Conservation (phyloP, 441 rosid genomes). For the Omphalea diandra region DNA sequence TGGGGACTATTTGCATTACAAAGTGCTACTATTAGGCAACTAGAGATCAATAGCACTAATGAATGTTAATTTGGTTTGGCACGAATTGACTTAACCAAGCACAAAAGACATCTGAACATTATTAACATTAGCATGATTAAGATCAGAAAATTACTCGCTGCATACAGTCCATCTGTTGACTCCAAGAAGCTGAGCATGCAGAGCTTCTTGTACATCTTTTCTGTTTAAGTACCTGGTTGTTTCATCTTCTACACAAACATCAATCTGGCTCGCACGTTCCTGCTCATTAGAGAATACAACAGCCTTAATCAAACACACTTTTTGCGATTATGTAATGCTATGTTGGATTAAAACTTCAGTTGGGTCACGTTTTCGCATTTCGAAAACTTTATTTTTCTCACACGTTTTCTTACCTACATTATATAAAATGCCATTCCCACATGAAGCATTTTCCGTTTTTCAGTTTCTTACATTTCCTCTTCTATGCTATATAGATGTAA, state of each 20-base stretch:
- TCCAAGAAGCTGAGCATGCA: slow-evolving; percentile 51
- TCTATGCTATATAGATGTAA: too few species aligned
- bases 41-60: too few species aligned
- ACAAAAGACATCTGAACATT: too few species aligned
- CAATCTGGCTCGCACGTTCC: slow-evolving; percentile 35
- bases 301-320: background rate
- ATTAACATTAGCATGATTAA: background rate
- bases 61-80: background rate
- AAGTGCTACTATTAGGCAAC: too few species aligned
- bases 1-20: background rate
- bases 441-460: too few species aligned
- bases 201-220: slow-evolving; percentile 49
- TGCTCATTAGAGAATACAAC: background rate
- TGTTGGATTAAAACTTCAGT: too few species aligned
- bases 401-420: too few species aligned
- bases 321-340: background rate
- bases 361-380: too few species aligned
- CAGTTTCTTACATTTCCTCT: too few species aligned
- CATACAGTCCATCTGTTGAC: slow-evolving; percentile 39
- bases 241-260: slow-evolving; percentile 42
- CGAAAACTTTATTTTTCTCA: too few species aligned
- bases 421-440: too few species aligned
- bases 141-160: slow-evolving; percentile 34
- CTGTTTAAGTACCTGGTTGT: slow-evolving; percentile 37
- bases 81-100: too few species aligned